Conservation (phyloP, 169 alveolate genomes). For the Theileria parva region DNA sequence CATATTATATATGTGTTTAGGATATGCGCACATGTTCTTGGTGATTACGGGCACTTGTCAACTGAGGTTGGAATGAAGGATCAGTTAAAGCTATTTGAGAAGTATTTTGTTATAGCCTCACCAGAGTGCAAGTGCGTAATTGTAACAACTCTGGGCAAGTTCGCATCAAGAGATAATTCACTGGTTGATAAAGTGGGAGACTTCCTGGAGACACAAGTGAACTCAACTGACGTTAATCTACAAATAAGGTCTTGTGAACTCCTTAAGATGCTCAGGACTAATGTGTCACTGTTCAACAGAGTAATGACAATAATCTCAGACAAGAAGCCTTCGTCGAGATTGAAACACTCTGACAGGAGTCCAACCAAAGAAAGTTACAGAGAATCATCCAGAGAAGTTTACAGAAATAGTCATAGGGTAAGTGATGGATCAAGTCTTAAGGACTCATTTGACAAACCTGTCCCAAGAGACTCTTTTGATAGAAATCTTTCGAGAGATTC, state of each 20-base stretch:
- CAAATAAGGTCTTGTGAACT: conserved; percentile 74
- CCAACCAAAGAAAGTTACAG: background rate
- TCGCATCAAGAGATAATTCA: conserved; percentile 61
- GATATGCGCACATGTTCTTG: conserved; percentile 69
- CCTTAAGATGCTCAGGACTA: conserved; percentile 46
- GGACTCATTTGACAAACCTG: background rate
- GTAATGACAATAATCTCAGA: background rate
- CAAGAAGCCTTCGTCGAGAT: background rate
- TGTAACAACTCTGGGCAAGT: conserved; percentile 65
- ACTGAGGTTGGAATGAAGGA: conserved; percentile 19
- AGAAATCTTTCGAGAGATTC: background rate
- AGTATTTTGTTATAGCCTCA: conserved; percentile 52
- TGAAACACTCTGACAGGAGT: background rate
- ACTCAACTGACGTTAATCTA: conserved; percentile 54
- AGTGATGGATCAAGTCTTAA: background rate
- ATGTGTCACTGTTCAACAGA: conserved; percentile 36
- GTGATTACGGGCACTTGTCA: conserved; percentile 68
- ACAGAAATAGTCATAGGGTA: background rate
- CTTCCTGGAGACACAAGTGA: conserved; percentile 48
- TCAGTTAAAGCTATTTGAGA: conserved; percentile 55
- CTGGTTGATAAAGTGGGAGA: conserved; percentile 40
- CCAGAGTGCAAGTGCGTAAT: conserved; percentile 55
- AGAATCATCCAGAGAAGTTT: background rate
- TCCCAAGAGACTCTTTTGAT: background rate
- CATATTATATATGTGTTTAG: conserved; percentile 26